phyloP scores from a whole-genome alignment of 2,329 filamentous ascomycete species.

The Scedosporium dehoogii region DNA sequence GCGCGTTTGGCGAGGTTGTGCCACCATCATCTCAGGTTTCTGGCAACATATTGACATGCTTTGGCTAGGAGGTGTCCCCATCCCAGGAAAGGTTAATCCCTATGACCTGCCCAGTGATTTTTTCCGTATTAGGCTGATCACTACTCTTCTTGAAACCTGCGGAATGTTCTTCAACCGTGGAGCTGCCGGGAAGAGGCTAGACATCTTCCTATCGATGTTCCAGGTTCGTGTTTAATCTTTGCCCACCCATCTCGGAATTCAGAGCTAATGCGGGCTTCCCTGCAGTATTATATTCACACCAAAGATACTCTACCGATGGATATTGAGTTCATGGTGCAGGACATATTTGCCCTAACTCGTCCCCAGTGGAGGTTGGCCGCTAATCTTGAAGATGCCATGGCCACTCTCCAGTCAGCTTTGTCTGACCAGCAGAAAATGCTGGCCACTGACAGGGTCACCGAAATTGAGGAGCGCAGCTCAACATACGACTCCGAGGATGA shows the following conservation, averaged over 20 bases:
- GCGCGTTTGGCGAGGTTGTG: too few relatives aligned
- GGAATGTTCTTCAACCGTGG: constrained; percentile 95
- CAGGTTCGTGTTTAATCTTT: constrained; percentile 42
- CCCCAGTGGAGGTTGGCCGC: constrained; percentile 87
- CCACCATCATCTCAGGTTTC: neutral
- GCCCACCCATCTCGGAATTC: neutral
- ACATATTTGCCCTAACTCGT: constrained; percentile 74
- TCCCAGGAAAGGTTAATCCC: constrained; percentile 64
- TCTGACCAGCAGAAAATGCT: constrained; percentile 79
- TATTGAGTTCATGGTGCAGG: constrained; percentile 91
- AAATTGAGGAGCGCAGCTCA: constrained; percentile 71
- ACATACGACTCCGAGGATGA: constrained; percentile 53
- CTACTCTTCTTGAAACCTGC: constrained; percentile 86
- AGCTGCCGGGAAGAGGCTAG: constrained; percentile 88
- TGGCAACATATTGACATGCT: neutral
- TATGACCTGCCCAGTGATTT: constrained; percentile 89
- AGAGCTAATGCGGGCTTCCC: neutral
- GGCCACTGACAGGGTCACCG: constrained; percentile 57
- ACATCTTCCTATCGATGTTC: constrained; percentile 94
- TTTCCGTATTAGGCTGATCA: constrained; percentile 86
- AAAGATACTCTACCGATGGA: constrained; percentile 92
- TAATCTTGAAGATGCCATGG: constrained; percentile 72
- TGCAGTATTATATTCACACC: constrained; percentile 82
- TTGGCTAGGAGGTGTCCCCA: constrained; percentile 59
- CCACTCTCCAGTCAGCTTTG: constrained; percentile 78